These are phyloP conservation scores for Phaseolus lunatus DNA, from an alignment of 306 rosid genomes.

Conservation along the genomic window DNA sequence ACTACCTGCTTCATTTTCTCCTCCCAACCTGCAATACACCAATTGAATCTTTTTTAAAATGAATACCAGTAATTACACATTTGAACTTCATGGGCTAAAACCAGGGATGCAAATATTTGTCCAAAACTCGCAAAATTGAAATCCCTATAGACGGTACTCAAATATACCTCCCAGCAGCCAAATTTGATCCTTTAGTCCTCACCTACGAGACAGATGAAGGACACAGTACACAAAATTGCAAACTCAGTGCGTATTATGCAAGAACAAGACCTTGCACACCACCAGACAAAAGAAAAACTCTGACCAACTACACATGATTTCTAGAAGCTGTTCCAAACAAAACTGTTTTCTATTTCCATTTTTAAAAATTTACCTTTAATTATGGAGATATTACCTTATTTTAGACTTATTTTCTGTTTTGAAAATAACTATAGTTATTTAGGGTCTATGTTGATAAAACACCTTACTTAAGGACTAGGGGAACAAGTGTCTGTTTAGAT, in stretches of 20 bases:
- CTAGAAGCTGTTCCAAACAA: background rate
- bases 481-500: too few relatives aligned
- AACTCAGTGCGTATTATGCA: background rate
- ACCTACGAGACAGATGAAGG: conserved; percentile 2
- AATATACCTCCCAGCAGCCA: background rate
- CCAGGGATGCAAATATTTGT: background rate
- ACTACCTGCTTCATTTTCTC: conserved; percentile 73
- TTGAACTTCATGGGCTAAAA: background rate
- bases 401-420: background rate
- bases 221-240: background rate
- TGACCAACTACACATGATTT: background rate
- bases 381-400: background rate
- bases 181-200: background rate
- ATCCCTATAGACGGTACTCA: background rate
- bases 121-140: background rate
- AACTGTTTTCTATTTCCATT: background rate
- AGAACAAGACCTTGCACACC: conserved; percentile 11
- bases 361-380: background rate
- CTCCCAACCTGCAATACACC: conserved; percentile 27
- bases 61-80: background rate
- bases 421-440: background rate
- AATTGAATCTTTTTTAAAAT: background rate
- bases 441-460: background rate
- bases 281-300: background rate
- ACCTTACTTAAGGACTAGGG: background rate